Evolutionary conservation across 257 asterid genomes (phyloP).

Genomic region (Datura wrightii): DNA sequence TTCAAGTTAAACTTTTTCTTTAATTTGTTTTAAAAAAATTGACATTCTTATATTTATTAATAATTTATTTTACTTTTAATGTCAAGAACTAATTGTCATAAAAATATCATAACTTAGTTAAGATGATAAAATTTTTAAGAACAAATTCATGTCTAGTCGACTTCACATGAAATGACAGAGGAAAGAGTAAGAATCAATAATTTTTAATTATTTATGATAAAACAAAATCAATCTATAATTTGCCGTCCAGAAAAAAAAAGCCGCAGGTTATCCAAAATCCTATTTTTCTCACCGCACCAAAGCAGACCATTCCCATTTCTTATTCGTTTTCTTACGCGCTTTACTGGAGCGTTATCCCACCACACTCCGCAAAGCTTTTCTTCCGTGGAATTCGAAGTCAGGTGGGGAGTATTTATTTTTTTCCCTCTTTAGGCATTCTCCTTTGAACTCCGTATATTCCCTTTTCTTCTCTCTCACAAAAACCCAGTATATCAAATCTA

Average conservation of each 20-base stretch:
- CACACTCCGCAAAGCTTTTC: background rate
- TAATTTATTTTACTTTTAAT: background rate
- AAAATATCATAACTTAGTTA: background rate
- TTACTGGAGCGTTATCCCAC: background rate
- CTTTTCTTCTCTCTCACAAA: background rate
- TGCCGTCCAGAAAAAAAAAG: background rate
- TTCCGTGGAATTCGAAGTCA: constrained; percentile 26
- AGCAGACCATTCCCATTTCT: background rate
- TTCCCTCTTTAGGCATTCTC: background rate
- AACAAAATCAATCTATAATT: constrained; percentile 5
- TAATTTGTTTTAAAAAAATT: background rate
- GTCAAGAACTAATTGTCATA: background rate
- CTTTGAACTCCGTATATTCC: constrained; percentile 13
- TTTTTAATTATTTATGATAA: background rate
- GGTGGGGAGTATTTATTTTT: background rate
- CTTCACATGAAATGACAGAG: background rate
- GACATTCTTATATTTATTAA: background rate
- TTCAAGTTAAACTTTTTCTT: background rate
- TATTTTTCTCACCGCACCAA: background rate
- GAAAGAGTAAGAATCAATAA: background rate
- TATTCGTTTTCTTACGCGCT: background rate
- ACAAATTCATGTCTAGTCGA: background rate
- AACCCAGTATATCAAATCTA: background rate
- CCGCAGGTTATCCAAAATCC: background rate
- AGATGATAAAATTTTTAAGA: background rate